phyloP scores from a whole-genome alignment of 2,329 filamentous ascomycete species.

The Acephala macrosclerotiorum region DNA sequence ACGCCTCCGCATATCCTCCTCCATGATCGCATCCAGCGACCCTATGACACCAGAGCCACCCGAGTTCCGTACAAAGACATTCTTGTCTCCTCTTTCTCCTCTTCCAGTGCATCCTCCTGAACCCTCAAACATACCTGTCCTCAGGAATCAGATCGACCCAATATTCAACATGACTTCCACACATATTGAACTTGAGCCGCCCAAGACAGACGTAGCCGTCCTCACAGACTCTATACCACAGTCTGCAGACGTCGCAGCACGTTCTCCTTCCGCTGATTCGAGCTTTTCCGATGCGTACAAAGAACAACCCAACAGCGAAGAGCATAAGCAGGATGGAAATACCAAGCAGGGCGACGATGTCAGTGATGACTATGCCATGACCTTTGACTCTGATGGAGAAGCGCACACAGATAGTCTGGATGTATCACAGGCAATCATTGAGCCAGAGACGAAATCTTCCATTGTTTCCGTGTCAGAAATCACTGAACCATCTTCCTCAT shows the following conservation, averaged over 20 bases:
- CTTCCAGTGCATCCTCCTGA: conserved; percentile 73
- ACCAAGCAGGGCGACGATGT: conserved; percentile 36
- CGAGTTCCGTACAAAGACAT: conserved; percentile 68
- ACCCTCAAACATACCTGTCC: conserved; percentile 72
- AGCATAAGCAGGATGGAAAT: conserved; percentile 28
- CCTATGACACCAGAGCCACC: conserved; percentile 50
- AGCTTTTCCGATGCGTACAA: conserved; percentile 46
- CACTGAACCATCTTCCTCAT: conserved; percentile 28
- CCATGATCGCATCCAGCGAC: conserved; percentile 25
- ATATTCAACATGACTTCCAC: conserved; percentile 72
- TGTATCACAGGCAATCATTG: conserved; percentile 41
- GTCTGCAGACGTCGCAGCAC: conserved; percentile 20
- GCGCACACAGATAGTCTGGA: conserved; percentile 44
- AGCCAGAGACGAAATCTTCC: conserved; percentile 37
- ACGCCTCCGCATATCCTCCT: conserved; percentile 15
- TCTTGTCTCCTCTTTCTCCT: conserved; percentile 76
- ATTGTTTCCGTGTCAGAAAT: conserved; percentile 36
- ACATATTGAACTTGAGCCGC: conserved; percentile 53
- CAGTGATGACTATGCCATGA: conserved; percentile 47
- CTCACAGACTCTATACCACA: conserved; percentile 25
- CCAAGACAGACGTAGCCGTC: conserved; percentile 28
- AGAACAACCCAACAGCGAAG: conserved; percentile 37
- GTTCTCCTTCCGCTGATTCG: conserved; percentile 38
- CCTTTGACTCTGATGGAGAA: conserved; percentile 46
- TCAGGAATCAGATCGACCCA: conserved; percentile 76